Percentiles rank a stretch among this genome's conserved stretches.
Conservation (phyloP, 768 basidiomycete genomes). For the Strobilomyces echinocephalus region DNA sequence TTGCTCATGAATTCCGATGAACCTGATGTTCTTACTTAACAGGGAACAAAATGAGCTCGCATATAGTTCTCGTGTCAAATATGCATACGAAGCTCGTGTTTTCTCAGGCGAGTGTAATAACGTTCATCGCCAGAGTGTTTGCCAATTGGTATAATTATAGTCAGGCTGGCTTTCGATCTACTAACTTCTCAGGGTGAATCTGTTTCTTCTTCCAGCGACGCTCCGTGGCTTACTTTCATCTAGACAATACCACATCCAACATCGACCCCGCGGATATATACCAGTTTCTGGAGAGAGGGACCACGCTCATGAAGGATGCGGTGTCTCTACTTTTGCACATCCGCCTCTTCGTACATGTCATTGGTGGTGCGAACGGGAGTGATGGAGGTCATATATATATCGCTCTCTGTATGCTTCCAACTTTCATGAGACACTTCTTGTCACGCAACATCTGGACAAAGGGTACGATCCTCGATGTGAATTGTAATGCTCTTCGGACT, state of each 20-base stretch:
- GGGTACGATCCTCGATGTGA: constrained; percentile 4
- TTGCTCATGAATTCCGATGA: neutral
- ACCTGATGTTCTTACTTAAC: neutral
- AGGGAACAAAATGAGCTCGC: constrained; percentile 3
- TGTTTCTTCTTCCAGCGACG: neutral
- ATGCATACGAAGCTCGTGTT: constrained; percentile 18
- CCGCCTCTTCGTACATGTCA: constrained; percentile 15
- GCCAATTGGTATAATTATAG: constrained; percentile 1
- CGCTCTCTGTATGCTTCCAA: constrained; percentile 16
- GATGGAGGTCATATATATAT: constrained; percentile 22
- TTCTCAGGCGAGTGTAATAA: constrained; percentile 11
- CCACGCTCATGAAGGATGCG: constrained; percentile 5
- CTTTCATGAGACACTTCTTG: neutral
- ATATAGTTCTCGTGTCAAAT: constrained; percentile 18
- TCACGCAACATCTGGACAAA: constrained; percentile 17
- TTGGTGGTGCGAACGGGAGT: constrained; percentile 13
- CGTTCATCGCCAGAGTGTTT: neutral
- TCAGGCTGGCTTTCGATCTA: constrained; percentile 17
- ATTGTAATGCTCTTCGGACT: neutral
- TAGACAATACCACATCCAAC: constrained; percentile 4
- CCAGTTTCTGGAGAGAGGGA: constrained; percentile 7
- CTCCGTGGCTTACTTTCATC: neutral
- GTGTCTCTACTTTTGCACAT: constrained; percentile 23
- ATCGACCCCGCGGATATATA: constrained; percentile 1
- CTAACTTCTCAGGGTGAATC: constrained; percentile 20